A percentile compares a stretch with the other conserved stretches of the same genome.
Conservation (phyloP, 2,329 filamentous ascomycete genomes). For the Hymenotorrendiella dingleyae region DNA sequence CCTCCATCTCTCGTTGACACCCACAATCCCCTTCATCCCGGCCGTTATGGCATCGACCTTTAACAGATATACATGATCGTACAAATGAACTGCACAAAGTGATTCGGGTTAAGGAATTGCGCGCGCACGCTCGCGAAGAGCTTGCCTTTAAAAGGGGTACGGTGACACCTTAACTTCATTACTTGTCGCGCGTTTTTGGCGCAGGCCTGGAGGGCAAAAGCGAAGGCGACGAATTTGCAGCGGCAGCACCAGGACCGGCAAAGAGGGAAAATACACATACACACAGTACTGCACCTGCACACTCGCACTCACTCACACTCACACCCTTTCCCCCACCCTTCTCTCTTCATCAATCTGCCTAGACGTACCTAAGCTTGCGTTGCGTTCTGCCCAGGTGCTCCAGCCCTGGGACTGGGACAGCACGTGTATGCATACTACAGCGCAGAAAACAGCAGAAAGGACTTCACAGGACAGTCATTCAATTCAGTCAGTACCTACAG, state of each 20-base stretch:
- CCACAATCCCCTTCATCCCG: constrained; percentile 9
- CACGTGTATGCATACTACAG: too few species aligned
- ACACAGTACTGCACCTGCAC: neutral
- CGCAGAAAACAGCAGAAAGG: too few species aligned
- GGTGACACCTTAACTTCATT: constrained; percentile 30
- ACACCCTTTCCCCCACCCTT: neutral
- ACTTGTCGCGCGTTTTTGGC: constrained; percentile 12
- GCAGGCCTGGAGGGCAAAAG: neutral
- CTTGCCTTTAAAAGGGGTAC: constrained; percentile 27
- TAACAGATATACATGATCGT: constrained; percentile 30
- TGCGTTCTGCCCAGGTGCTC: too few species aligned
- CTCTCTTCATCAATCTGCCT: constrained; percentile 9
- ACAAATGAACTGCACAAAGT: constrained; percentile 30
- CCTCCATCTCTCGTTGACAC: constrained; percentile 13
- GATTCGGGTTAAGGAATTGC: constrained; percentile 19
- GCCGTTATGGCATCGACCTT: constrained; percentile 23
- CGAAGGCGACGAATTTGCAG: constrained; percentile 4
- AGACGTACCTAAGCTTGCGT: constrained; percentile 21
- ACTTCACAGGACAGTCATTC: neutral
- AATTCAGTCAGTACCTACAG: neutral
- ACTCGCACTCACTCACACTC: neutral
- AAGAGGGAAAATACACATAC: neutral
- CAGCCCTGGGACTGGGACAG: neutral
- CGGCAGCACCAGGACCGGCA: constrained; percentile 8
- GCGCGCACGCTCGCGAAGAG: constrained; percentile 15